Base-by-base conservation (phyloP, 2,329 filamentous ascomycete genomes). In the Aureobasidium mangrovei region DNA sequence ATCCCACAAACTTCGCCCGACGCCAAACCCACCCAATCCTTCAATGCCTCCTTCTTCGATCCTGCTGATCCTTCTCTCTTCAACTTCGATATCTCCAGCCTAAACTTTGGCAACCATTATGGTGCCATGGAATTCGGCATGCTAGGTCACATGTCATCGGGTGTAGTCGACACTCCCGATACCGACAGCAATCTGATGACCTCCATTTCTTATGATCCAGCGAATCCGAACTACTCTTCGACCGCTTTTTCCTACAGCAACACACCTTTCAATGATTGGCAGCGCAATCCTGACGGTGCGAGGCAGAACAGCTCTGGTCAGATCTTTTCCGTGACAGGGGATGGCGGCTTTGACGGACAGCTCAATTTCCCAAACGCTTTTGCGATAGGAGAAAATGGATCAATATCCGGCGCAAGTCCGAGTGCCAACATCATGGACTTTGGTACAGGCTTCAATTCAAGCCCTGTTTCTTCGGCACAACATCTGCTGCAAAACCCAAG, bases 71-170 rank as follows among this genome's bases (percentile, higher is more conserved):
- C 91, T 3, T 87, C 90, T 0, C 73, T 95, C 54, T 96, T 94
- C 78, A 96, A 96, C 67, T 95, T 97, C 69, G 91, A 97, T 67
- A 81, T 96, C 8, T 90, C 94, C 54, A 90, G 89, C 56, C 80
- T 96, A 67, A 93, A 93, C 67, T 98, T 97, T 69, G 91, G 90
- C 54, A 97, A 93, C 66, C 89, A 95, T 60, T 98, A 97, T 66
- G 91, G 91, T 57, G 91, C 91, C 18, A 78, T 95, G 69, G 93
- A 97, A 69, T 96, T 97, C 68, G 87, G 90, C 53, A 96, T 97
- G 81, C 80, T 98, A 0, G 90, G 89, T 29, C 91, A 97, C 68
- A 95, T 98, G 87, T 89, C 88, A 57, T 89, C 87, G n/a, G 87
- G 87, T 10, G 86, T 88, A n/a, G 64, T 68, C 28, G 65, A 65